These are phyloP conservation scores for Mariannaea elegans DNA, from an alignment of 2,329 filamentous ascomycete genomes.

Conservation along the genomic window DNA sequence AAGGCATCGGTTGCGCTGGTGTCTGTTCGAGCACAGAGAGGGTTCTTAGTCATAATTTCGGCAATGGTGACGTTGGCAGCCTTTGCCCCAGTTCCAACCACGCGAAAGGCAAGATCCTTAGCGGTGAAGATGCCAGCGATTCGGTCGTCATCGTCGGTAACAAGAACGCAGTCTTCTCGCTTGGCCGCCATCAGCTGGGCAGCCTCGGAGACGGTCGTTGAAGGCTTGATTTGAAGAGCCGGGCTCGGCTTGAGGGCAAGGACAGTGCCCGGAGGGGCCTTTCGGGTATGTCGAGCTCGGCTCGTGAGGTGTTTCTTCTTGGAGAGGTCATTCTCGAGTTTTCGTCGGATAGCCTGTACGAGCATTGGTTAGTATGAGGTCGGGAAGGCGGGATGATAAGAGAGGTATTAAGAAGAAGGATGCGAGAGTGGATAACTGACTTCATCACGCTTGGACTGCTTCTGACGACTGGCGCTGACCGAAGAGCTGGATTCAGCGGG, in stretches of 20 bases:
- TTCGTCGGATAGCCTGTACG: conserved; percentile 87
- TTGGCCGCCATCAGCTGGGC: conserved; percentile 99
- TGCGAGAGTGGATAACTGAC: conserved; percentile 61
- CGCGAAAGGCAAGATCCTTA: conserved; percentile 97
- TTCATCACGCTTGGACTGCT: conserved; percentile 98
- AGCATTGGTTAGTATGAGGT: conserved; percentile 30
- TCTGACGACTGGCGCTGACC: conserved; percentile 92
- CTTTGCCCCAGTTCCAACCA: conserved; percentile 90
- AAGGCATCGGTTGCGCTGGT: conserved; percentile 97
- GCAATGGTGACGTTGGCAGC: conserved; percentile 90
- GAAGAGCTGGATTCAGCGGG: conserved; percentile 71
- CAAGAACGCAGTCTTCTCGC: conserved; percentile 95
- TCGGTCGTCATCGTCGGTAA: conserved; percentile 96
- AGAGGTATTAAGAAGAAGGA: neutral
- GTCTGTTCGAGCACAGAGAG: conserved; percentile 94
- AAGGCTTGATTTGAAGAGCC: conserved; percentile 96
- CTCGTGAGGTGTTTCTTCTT: conserved; percentile 90
- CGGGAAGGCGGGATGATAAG: neutral
- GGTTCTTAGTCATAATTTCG: conserved; percentile 99
- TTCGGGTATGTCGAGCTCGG: conserved; percentile 85
- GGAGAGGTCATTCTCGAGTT: conserved; percentile 96
- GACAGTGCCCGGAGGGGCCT: conserved; percentile 95
- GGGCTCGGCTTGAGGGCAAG: conserved; percentile 94
- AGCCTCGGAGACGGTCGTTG: conserved; percentile 92
- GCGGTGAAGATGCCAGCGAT: conserved; percentile 99